A percentile compares a stretch with the other conserved stretches of the same genome.
Evolutionary conservation across 2,329 filamentous ascomycete species (phyloP).

Genomic region (Pyricularia grisea): DNA sequence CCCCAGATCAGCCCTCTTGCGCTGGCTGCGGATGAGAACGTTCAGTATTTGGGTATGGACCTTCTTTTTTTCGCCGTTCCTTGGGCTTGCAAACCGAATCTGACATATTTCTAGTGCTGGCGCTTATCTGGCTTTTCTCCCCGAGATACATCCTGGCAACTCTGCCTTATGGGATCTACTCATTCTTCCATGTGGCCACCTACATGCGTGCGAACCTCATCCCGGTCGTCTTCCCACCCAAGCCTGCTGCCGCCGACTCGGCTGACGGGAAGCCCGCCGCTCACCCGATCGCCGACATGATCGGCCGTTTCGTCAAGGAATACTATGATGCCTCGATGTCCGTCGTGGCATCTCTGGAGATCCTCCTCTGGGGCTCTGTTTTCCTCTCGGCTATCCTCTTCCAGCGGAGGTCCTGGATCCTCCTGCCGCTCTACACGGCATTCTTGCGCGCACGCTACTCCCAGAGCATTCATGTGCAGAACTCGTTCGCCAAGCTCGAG

Average conservation of each 20-base stretch:
- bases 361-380: slow-evolving; percentile 77
- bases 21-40: slow-evolving; percentile 82
- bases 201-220: slow-evolving; percentile 92
- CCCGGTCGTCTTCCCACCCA: slow-evolving; percentile 68
- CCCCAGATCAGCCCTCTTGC: slow-evolving; percentile 44
- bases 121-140: slow-evolving; percentile 87
- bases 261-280: slow-evolving; percentile 45
- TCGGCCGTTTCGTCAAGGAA: slow-evolving; percentile 91
- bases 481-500: slow-evolving; percentile 61
- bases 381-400: slow-evolving; percentile 76
- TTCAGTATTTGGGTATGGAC: slow-evolving; percentile 84
- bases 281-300: slow-evolving; percentile 65
- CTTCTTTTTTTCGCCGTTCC: not conserved
- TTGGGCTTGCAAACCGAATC: not conserved
- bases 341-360: slow-evolving; percentile 80
- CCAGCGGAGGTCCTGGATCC: slow-evolving; percentile 82
- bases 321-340: slow-evolving; percentile 98
- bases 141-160: slow-evolving; percentile 85
- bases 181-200: slow-evolving; percentile 94
- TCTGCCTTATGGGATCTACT: slow-evolving; percentile 93
- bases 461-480: slow-evolving; percentile 90
- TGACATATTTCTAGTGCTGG: slow-evolving; percentile 56
- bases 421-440: slow-evolving; percentile 75
- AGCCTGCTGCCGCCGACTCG: slow-evolving; percentile 42
- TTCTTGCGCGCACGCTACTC: slow-evolving; percentile 87